Conservation (phyloP, 78 protist genomes). For the Emiliania huxleyi region DNA sequence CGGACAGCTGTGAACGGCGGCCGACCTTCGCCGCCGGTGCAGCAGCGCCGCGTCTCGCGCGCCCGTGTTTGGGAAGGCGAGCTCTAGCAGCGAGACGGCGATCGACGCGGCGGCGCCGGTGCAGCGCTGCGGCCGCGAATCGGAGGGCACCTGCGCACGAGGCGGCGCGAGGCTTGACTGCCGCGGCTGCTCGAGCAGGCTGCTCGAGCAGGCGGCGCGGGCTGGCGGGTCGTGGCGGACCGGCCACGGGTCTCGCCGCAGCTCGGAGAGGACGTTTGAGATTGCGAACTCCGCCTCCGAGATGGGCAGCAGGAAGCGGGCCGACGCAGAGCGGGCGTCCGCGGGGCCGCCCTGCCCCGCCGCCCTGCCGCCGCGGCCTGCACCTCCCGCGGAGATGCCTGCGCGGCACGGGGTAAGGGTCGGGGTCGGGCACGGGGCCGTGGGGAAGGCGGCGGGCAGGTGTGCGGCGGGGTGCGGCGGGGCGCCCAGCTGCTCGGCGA, state of each 20-base stretch:
- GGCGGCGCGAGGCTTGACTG: too few relatives aligned
- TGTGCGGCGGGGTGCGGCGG: too few relatives aligned
- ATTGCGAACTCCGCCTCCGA: constrained; percentile 82
- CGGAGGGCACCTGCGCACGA: background rate
- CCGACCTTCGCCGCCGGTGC: too few relatives aligned
- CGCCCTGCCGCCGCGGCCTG: too few relatives aligned
- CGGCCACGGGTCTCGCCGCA: constrained; percentile 92
- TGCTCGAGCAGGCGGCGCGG: too few relatives aligned
- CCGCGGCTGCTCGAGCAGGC: too few relatives aligned
- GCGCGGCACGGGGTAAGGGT: too few relatives aligned
- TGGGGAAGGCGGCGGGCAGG: too few relatives aligned
- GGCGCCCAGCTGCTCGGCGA: constrained; percentile 15
- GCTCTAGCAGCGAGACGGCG: constrained; percentile 80
- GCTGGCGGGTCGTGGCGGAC: too few relatives aligned
- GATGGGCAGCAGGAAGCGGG: constrained; percentile 78
- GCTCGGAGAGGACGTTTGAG: constrained; percentile 83
- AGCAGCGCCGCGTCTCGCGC: too few relatives aligned
- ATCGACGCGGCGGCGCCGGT: constrained; percentile 93
- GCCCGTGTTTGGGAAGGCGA: background rate
- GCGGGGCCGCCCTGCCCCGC: constrained; percentile 24
- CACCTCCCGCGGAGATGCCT: too few relatives aligned
- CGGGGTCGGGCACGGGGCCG: too few relatives aligned
- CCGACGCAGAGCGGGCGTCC: background rate
- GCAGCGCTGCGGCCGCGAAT: constrained; percentile 45
- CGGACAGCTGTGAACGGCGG: background rate